Evolutionary conservation across 108 stramenopile species (phyloP), one percentile per base, ranked within the genome.

Genomic region (Discostella stelligeroides): DNA sequence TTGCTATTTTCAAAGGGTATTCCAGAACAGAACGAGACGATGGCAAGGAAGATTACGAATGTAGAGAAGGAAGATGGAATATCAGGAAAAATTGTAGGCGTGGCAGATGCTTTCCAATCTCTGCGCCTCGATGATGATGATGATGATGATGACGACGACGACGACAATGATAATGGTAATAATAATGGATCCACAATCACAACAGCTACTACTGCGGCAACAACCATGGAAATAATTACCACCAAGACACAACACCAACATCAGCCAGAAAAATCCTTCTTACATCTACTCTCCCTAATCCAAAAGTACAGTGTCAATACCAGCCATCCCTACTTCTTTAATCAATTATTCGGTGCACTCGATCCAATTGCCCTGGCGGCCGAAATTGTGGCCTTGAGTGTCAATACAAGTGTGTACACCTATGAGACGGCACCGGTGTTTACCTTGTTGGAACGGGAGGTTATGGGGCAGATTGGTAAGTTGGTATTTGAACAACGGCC

Each of bases 271-370:
- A 10, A 39, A 42, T 76, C 70, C 69, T 76, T 76, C 69, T 43
- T 69, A 3, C n/a, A 76, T 12, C 75, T 70, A 49, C 69, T 76
- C 11, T 54, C 69, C 42, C 69, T 63, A 11, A 43, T 77, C 30
- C 78, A 83, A 53, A 53, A 60, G 47, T 75, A 81, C 55, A 69
- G 66, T 49, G 84, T 82, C 2, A 62, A 82, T 72, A 85, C 84
- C 47, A 72, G 70, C 40, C 83, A 84, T 47, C 73, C 81, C 67
- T 72, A 71, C 57, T 85, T 85, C 49, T 79, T 82, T 72, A 85
- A 85, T 66, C 84, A 85, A 57, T 56, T 85, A 27, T 85, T 82
- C 60, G 84, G 84, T 20, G 29, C 84, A 11, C 25, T 84, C n/a
- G 83, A 84, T 64, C 80, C 78, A 54, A 76, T 81, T 23, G 72